Base-by-base conservation (phyloP, 176 grass and related monocot genomes). In the Oryza brachyantha region DNA sequence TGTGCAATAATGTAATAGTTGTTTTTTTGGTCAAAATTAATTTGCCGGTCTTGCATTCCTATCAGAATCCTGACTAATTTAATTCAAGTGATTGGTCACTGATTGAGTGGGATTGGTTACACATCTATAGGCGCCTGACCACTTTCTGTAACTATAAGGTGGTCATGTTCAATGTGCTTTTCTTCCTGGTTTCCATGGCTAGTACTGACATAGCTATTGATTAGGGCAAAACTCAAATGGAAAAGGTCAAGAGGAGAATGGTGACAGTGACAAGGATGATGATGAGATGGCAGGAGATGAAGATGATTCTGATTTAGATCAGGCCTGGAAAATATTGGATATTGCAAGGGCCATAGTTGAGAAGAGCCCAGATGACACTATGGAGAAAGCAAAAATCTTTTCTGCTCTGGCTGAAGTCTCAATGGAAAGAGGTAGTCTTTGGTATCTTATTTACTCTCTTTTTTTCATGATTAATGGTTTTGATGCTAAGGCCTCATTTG, bases 231-330 rank as follows among this genome's bases (percentile, higher is more conserved):
- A 80, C 61, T 86, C 80, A 73, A 87, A 67, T 54, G 81, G 36
- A 36, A 90, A 90, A 76, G 85, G 89, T 87, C 67, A 86, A 14
- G 81, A 82, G 72, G 90, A 42, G 16, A 83, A 85, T 38, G 70
- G 70, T 77, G 90, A 79, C 57, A 74, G 28, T 79, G 92, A 88
- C 87, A 91, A 77, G 61, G 94, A 92, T 68, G 96, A 88, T 46
- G 83, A 88, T 60, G 96, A 93, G 71, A 63, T 75, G 35, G 83
- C 61, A 39, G 87, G 85, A 79, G 90, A 98, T 79, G 94, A 98
- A 83, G 95, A 97, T 28, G 95, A 98, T 66, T 93, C 92, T 78
- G 96, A 99, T 85, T 66, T 99, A 83, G 96, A 99, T 83, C 96
- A 93, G 77, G 71, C 96, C 12, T 99, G 92, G 92, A 93, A 99